Conservation (phyloP, 2,329 filamentous ascomycete species). For the Neoascochyta sp. region DNA sequence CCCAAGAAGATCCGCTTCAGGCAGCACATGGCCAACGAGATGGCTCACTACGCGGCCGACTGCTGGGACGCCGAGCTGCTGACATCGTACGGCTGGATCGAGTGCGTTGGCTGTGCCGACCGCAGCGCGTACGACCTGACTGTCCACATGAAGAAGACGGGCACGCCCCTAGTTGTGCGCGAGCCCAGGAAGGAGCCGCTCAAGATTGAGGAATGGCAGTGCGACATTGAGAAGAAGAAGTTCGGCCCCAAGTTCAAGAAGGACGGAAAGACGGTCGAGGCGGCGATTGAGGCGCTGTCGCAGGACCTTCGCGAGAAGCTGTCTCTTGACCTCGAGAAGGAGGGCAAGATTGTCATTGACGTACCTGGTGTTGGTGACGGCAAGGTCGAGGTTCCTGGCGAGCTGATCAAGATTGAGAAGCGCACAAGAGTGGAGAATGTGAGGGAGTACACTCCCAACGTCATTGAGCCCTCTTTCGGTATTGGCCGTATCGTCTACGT, state of each 20-base stretch:
- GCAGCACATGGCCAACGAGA: slow-evolving; percentile 90
- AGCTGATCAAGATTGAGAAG: slow-evolving; percentile 80
- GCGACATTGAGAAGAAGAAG: slow-evolving; percentile 90
- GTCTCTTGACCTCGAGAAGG: slow-evolving; percentile 66
- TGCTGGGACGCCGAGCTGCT: slow-evolving; percentile 96
- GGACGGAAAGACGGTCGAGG: slow-evolving; percentile 79
- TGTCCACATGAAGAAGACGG: slow-evolving; percentile 91
- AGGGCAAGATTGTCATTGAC: slow-evolving; percentile 72
- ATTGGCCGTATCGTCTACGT: slow-evolving; percentile 90
- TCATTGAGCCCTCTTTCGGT: slow-evolving; percentile 96
- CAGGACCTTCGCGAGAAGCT: slow-evolving; percentile 81
- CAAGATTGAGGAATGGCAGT: slow-evolving; percentile 79
- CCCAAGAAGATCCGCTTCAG: slow-evolving; percentile 86
- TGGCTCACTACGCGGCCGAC: slow-evolving; percentile 92
- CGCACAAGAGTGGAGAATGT: slow-evolving; percentile 77
- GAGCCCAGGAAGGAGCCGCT: slow-evolving; percentile 75
- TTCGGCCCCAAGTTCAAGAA: slow-evolving; percentile 93
- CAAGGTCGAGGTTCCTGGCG: slow-evolving; percentile 74
- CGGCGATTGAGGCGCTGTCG: slow-evolving; percentile 68
- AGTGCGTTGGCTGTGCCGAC: slow-evolving; percentile 96
- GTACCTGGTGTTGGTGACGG: slow-evolving; percentile 65
- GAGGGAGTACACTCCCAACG: slow-evolving; percentile 90
- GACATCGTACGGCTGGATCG: slow-evolving; percentile 93
- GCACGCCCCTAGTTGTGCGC: slow-evolving; percentile 77
- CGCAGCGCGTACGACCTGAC: slow-evolving; percentile 90